phyloP scores from a whole-genome alignment of 257 asterid genomes.

The Nicotiana tomentosiformis region DNA sequence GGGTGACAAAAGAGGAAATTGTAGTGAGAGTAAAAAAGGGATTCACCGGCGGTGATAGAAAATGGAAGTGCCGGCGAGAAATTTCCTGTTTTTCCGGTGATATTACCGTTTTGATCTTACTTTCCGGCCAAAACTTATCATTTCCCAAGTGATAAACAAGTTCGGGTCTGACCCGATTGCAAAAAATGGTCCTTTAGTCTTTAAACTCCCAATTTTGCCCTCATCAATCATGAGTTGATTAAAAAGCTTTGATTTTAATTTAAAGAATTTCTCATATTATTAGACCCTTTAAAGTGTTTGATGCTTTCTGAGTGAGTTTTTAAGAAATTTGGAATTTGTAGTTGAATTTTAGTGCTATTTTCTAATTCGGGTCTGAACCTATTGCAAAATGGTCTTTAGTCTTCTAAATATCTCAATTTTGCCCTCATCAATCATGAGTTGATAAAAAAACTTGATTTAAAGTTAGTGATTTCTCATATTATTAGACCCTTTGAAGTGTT shows the following conservation, averaged over 20 bases:
- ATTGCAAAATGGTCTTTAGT: conserved; percentile 16
- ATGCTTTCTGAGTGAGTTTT: neutral
- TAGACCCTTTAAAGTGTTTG: neutral
- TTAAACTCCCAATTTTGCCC: neutral
- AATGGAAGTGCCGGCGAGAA: conserved; percentile 16
- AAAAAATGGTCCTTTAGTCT: conserved; percentile 16
- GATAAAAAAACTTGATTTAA: neutral
- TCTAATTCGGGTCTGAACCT: neutral
- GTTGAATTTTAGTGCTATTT: neutral
- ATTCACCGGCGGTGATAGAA: neutral
- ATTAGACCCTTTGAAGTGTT: neutral
- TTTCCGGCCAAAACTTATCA: conserved; percentile 5
- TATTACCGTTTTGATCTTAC: conserved; percentile 11
- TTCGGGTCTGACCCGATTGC: neutral
- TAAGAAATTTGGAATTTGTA: neutral
- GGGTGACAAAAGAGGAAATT: conserved; percentile 16
- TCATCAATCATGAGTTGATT: neutral
- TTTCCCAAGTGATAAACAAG: neutral
- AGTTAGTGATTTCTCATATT: neutral
- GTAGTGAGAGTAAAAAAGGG: conserved; percentile 8
- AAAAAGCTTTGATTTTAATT: neutral
- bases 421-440: neutral
- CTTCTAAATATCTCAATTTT: neutral
- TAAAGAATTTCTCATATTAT: neutral
- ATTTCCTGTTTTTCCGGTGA: conserved; percentile 10